Base-by-base conservation (phyloP, 495 filamentous ascomycete genomes). In the Aspergillus indologenus region DNA sequence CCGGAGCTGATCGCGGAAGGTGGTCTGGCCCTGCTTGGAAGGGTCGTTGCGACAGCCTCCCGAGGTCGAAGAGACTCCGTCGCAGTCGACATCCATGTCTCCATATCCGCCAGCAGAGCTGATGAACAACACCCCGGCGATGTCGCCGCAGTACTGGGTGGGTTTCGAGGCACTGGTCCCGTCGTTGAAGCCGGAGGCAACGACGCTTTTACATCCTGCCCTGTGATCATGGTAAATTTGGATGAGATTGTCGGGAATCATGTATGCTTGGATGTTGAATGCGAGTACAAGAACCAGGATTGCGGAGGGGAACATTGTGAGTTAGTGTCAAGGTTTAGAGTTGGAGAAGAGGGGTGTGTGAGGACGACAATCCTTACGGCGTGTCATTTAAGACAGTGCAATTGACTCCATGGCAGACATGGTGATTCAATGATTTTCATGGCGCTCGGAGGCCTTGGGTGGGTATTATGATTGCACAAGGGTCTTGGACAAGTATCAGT, bases 31-130 rank as follows among this genome's bases (percentile, higher is more conserved):
- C 65, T 89, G 84, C 1, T 78, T 82, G 43, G 78, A 75, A 1
- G 54, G 61, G 48, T 82, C 83, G 50, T 74, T 75, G 19, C 64
- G 68, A 60, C 85, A 86, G 56, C 79, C 79, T 0, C 80, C 81
- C 0, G 67, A 66, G 4, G 70, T 64, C 11, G 71, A 66, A 56
- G 83, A 77, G n/a, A 70, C 66, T 7, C 86, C 87, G 59, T 89
- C 85, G 65, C 87, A 88, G 70, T 88, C 85, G 54, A 89, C 76
- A 64, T 88, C 86, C 84, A 88, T 87, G 68, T 74, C 63, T 19
- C 56, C 66, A 43, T 71, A 71, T 6, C 65, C 65, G 0, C 65
- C 62, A 22, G 61, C 64, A 5, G 43, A 51, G 0, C 61, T 53
- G 7, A 74, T 58, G 60, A 58, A 76, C 48, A 76, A 68, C n/a